phyloP scores from a whole-genome alignment of 106 monocot species.

The Dendrobium officinale region DNA sequence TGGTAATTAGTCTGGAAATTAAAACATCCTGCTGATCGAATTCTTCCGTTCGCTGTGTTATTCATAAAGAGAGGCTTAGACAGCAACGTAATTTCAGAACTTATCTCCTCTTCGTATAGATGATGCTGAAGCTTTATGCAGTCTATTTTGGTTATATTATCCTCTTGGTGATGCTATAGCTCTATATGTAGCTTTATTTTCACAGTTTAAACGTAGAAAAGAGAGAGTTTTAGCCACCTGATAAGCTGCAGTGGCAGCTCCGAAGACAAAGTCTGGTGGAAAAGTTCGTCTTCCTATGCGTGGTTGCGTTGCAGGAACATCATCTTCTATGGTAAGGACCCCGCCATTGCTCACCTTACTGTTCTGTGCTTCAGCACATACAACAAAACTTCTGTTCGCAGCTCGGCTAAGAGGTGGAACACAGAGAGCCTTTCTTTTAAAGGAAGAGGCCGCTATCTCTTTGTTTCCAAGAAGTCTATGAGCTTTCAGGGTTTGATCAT shows the following conservation, averaged over 20 bases:
- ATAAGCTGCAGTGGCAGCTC: slow-evolving; percentile 15
- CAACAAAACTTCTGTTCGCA: not conserved
- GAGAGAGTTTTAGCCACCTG: not conserved
- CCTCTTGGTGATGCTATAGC: too few relatives aligned
- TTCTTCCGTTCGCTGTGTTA: too few relatives aligned
- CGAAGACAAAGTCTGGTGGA: slow-evolving; percentile 14
- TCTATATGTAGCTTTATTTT: too few relatives aligned
- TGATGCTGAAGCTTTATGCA: too few relatives aligned
- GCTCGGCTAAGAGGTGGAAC: not conserved
- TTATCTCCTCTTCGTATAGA: too few relatives aligned
- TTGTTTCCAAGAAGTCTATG: not conserved
- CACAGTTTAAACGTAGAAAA: not conserved
- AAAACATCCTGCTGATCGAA: too few relatives aligned
- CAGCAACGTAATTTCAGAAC: too few relatives aligned
- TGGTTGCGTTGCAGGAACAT: not conserved
- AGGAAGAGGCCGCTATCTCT: not conserved
- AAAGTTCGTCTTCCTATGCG: slow-evolving; percentile 10
- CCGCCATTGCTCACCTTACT: not conserved
- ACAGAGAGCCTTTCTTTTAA: not conserved
- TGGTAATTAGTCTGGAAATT: too few relatives aligned
- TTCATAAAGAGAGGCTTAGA: too few relatives aligned
- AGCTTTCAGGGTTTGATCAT: not conserved
- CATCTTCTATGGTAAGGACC: not conserved
- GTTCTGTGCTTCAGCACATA: not conserved
- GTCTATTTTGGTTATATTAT: too few relatives aligned